Conservation (phyloP, 192 early-diverging fungal species). For the Linnemannia exigua region DNA sequence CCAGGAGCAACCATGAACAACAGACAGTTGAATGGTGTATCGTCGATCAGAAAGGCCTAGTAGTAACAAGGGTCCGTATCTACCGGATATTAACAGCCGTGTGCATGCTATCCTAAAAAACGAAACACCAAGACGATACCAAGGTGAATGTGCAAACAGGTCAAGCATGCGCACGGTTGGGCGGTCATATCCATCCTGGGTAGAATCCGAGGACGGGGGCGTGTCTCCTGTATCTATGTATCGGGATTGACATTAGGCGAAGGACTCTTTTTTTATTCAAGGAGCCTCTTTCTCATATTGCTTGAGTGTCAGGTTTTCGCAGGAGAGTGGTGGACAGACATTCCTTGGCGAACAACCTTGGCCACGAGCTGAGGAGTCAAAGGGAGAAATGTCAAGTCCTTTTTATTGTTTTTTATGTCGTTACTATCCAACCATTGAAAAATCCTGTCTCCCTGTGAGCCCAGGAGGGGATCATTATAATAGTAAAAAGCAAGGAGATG, state of each 20-base stretch:
- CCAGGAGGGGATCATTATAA: background rate
- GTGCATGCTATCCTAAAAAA: background rate
- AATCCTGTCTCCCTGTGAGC: background rate
- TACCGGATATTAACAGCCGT: conserved; percentile 1
- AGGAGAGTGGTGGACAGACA: background rate
- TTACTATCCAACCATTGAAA: background rate
- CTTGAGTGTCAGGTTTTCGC: background rate
- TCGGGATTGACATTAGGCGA: background rate
- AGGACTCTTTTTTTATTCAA: too few species aligned
- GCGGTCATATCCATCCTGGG: too few species aligned
- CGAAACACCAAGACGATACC: too few species aligned
- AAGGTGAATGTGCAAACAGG: background rate
- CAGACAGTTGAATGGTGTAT: background rate
- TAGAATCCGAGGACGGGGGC: background rate
- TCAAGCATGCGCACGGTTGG: background rate
- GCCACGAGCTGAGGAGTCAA: background rate
- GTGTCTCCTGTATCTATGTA: background rate
- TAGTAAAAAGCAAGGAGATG: background rate
- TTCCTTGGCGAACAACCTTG: background rate
- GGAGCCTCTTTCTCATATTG: background rate
- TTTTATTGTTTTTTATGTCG: background rate
- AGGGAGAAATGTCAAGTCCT: too few species aligned
- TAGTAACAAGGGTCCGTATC: background rate
- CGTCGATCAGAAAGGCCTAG: too few species aligned
- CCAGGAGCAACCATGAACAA: background rate